Evolutionary conservation across 2,329 filamentous ascomycete species (phyloP), one percentile per base, ranked within the genome.

Genomic region (Ilyonectria robusta): DNA sequence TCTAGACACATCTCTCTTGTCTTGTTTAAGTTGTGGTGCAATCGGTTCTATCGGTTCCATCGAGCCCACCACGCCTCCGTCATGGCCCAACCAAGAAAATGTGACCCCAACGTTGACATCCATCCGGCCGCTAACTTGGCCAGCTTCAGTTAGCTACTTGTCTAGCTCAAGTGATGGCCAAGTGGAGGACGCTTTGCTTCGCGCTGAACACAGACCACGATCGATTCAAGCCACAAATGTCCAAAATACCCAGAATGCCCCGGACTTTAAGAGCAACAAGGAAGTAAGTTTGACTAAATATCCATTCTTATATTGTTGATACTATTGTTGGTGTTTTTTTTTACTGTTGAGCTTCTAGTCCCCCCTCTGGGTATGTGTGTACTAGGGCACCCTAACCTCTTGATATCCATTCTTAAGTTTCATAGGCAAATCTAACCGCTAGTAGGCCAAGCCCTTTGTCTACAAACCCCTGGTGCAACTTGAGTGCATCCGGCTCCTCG

Each of bases 401-500:
- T n/a, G n/a, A 35, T 13, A 21, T 31, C 26, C 4, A 53, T 10
- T 21, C 1, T 10, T 13, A 2, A 2, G 19, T 21, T 31, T 35
- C 19, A 21, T n/a, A 8, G 8, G 31, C 31, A 33, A 33, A 33
- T 11, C 31, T 33, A 11, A 33, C n/a, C 21, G 3, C 17, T 17
- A 11, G 2, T 8, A 56, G 54, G n/a, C 54, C 6, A 40, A 56
- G 9, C 37, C 67, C n/a, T 46, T 70, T 6, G 33, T 19, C 6
- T 70, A 70, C 40, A 56, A 64, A 6, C 13, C 35, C 21, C 47
- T 70, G 31, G 26, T 26, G 7, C 29, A 61, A 2, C 8, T 10
- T 10, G 61, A 56, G 3, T 59, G 65, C 13, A 62, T 70, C 15
- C 58, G 68, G 17, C 60, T 70, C 6, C 57, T 70, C 19, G 47